These are phyloP conservation scores for Fusarium sp. DNA, from an alignment of 2,329 filamentous ascomycete genomes.

Conservation along the genomic window DNA sequence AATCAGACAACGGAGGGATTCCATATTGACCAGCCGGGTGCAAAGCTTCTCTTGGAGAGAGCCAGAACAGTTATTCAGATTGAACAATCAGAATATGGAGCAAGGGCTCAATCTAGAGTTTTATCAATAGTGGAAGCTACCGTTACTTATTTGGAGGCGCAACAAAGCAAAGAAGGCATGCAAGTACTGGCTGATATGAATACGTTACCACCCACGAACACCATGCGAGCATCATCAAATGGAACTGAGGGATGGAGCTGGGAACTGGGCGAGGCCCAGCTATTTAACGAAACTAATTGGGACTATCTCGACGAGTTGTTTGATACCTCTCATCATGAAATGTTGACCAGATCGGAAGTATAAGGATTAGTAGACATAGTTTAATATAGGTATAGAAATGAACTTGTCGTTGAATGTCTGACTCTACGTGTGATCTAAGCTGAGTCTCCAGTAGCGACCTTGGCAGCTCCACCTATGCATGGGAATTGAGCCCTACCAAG, in stretches of 20 bases:
- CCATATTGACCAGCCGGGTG: not conserved
- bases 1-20: rapidly evolving
- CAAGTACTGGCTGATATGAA: not conserved
- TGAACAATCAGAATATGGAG: not conserved
- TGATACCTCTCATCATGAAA: not conserved
- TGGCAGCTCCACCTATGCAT: not conserved
- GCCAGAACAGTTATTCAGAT: not conserved
- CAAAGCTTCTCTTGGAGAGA: not conserved
- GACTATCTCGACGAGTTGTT: not conserved
- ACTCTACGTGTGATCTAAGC: not conserved
- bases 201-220: not conserved
- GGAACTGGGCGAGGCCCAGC: not conserved
- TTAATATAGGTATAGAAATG: not conserved
- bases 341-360: not conserved
- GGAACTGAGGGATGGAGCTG: no score
- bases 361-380: not conserved
- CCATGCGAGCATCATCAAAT: not conserved
- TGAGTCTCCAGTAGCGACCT: not conserved
- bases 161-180: not conserved
- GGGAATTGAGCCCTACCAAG: not conserved
- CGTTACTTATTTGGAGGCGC: rapidly evolving
- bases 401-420: not conserved
- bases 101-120: not conserved
- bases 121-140: not conserved
- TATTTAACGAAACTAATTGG: not conserved